A percentile compares a stretch with the other conserved stretches of the same genome.
phyloP scores from a whole-genome alignment of 2,329 filamentous ascomycete genomes.

The Dactylella cylindrospora region DNA sequence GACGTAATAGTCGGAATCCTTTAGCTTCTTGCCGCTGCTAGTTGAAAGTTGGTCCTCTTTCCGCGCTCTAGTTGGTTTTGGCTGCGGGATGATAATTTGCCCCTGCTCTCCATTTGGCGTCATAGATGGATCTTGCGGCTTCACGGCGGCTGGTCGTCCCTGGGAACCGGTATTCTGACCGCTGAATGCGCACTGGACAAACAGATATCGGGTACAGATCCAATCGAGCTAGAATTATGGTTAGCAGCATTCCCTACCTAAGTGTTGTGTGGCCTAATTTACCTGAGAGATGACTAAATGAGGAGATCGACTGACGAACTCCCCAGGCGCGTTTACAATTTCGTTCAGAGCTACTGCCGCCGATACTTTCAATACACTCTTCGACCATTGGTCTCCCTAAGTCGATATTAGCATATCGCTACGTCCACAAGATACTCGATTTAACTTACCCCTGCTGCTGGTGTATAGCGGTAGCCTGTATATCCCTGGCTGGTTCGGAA shows the following conservation, averaged over 20 bases:
- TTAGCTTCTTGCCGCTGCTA: slow-evolving; percentile 28
- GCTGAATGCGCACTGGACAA: slow-evolving; percentile 57
- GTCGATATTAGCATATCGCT: neutral
- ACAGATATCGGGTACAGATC: slow-evolving; percentile 86
- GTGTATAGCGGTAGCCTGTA: slow-evolving; percentile 55
- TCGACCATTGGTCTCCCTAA: slow-evolving; percentile 60
- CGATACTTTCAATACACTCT: slow-evolving; percentile 64
- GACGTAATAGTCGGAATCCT: slow-evolving; percentile 19
- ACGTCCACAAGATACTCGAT: slow-evolving; percentile 2
- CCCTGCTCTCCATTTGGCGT: slow-evolving; percentile 52
- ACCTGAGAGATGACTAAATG: slow-evolving; percentile 38
- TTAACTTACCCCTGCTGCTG: slow-evolving; percentile 10
- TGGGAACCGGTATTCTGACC: slow-evolving; percentile 6
- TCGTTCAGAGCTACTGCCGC: slow-evolving; percentile 75
- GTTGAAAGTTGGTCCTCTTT: slow-evolving; percentile 30
- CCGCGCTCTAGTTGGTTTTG: slow-evolving; percentile 27
- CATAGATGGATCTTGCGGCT: slow-evolving; percentile 50
- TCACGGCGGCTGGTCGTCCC: slow-evolving; percentile 46
- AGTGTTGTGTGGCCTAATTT: no score
- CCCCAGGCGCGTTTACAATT: slow-evolving; percentile 70
- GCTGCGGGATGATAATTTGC: slow-evolving; percentile 51
- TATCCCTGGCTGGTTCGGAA: slow-evolving; percentile 58
- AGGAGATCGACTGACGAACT: slow-evolving; percentile 59
- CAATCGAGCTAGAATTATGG: slow-evolving; percentile 75
- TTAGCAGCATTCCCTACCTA: slow-evolving; percentile 6